Evolutionary conservation across 2,329 filamentous ascomycete species (phyloP), one percentile per base, ranked within the genome.

Genomic region (Lachnellula subtilissima): DNA sequence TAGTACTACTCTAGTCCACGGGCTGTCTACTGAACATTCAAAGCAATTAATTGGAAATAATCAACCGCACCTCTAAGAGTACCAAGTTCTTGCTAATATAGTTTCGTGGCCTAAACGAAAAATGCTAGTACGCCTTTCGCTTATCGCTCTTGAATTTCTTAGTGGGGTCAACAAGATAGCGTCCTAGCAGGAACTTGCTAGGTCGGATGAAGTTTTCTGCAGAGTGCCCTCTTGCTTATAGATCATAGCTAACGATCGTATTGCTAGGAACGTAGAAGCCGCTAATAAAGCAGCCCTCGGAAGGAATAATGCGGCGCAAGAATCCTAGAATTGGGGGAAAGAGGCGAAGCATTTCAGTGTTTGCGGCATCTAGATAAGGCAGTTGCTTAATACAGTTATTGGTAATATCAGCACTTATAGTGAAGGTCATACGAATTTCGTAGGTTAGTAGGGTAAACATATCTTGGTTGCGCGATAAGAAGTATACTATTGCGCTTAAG

Each of bases 401-500:
- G 7, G 42, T 63, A 23, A 65, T 62, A 15, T 64, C 59, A 1
- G n/a, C 39, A 43, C 66, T 63, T 9, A 60, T 65, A 6, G 50
- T 57, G 60, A 79, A 79, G 0, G 69, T 54, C 4, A 59, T 53
- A 2, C 75, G 70, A 5, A 80, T 66, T 57, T 80, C 78, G 0
- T 67, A 57, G 3, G 66, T 67, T 2, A 81, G 66, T 32, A 69
- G 72, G 2, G 65, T 58, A 49, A 77, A 61, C 0, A 68, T 65
- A 1, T 69, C 12, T 2, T 48, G 57, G 17, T 58, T 54, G n/a
- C 12, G 43, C 7, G 54, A 40, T 7, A 61, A 54, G 48, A 51
- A 58, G 47, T 55, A 74, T 3, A 68, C 9, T 9, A 32, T 32
- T 67, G 7, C 65, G 66, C 1, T 72, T 73, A 0, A 69, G 70